Evolutionary conservation across 1,284 basidiomycete genomes (phyloP).

Genomic region (Pseudozyma hubeiensis): DNA sequence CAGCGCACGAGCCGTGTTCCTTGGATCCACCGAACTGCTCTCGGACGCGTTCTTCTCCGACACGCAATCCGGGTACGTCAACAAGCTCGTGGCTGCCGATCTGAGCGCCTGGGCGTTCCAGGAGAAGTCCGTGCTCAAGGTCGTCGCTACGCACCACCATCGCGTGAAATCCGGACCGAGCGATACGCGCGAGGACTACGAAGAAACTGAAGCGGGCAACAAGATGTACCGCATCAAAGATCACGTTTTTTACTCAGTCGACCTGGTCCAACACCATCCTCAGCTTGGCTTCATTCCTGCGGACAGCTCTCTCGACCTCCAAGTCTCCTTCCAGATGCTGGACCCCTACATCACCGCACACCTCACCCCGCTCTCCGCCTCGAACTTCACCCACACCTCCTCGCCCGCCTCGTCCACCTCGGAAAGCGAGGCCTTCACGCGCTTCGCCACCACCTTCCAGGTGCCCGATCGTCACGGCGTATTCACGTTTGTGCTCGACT

Average conservation of each 20-base stretch:
- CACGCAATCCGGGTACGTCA: slow-evolving; percentile 71
- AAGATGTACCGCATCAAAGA: slow-evolving; percentile 88
- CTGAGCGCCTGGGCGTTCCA: slow-evolving; percentile 91
- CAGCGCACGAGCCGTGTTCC: slow-evolving; percentile 79
- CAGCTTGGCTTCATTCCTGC: slow-evolving; percentile 78
- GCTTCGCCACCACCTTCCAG: slow-evolving; percentile 81
- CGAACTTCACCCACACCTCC: slow-evolving; percentile 14
- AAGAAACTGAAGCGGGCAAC: slow-evolving; percentile 70
- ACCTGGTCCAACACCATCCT: slow-evolving; percentile 77
- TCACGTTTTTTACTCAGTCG: slow-evolving; percentile 77
- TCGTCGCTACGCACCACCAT: slow-evolving; percentile 80
- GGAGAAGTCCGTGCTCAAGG: slow-evolving; percentile 82
- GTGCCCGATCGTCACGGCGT: slow-evolving; percentile 96
- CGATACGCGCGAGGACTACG: slow-evolving; percentile 63
- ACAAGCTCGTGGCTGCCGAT: slow-evolving; percentile 79
- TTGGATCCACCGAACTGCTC: slow-evolving; percentile 84
- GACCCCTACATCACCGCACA: slow-evolving; percentile 74
- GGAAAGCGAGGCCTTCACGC: slow-evolving; percentile 61
- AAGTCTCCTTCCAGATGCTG: slow-evolving; percentile 97
- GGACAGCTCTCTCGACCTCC: slow-evolving; percentile 79
- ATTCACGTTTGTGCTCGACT: slow-evolving; percentile 91
- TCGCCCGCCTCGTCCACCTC: neutral
- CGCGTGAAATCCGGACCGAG: slow-evolving; percentile 73
- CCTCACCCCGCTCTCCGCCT: slow-evolving; percentile 28
- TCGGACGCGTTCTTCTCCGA: slow-evolving; percentile 69